Percentiles rank a stretch among this genome's conserved stretches.
phyloP scores from a whole-genome alignment of 2,329 filamentous ascomycete genomes.

The Ascochyta viciae-villosae region DNA sequence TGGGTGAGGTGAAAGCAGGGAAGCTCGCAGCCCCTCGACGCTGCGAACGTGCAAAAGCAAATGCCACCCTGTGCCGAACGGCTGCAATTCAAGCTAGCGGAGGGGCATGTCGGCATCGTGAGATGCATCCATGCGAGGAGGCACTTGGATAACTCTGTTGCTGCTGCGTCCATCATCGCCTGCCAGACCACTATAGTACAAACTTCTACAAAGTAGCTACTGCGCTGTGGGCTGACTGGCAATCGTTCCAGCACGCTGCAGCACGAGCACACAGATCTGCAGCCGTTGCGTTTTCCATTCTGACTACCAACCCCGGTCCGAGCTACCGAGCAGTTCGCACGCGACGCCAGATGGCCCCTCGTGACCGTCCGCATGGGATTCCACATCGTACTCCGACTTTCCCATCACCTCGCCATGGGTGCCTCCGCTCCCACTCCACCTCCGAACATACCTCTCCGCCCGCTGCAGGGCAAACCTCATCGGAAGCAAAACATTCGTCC shows the following conservation, averaged over 20 bases:
- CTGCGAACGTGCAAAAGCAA: background rate
- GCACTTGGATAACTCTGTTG: background rate
- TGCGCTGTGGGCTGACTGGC: too few species aligned
- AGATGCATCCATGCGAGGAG: conserved; percentile 1
- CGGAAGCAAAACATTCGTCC: conserved; percentile 44
- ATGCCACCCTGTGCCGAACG: conserved; percentile 1
- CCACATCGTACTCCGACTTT: conserved; percentile 5
- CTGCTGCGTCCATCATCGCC: conserved; percentile 9
- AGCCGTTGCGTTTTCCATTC: background rate
- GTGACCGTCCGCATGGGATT: conserved; percentile 14
- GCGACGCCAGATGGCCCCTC: conserved; percentile 16
- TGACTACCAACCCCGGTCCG: conserved; percentile 8
- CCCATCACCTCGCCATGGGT: background rate
- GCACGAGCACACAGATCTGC: conserved; percentile 1
- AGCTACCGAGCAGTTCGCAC: conserved; percentile 18
- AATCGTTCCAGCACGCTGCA: background rate
- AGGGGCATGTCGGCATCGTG: conserved; percentile 11
- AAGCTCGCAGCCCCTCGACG: background rate
- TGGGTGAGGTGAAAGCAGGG: background rate
- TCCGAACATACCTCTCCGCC: conserved; percentile 13
- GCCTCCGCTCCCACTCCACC: background rate
- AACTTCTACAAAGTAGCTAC: too few species aligned
- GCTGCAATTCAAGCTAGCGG: conserved; percentile 5
- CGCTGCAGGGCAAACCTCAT: conserved; percentile 10
- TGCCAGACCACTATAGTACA: background rate